Evolutionary conservation across 2,329 filamentous ascomycete species (phyloP), one percentile per base, ranked within the genome.

Genomic region (Diaporthe caulivora): DNA sequence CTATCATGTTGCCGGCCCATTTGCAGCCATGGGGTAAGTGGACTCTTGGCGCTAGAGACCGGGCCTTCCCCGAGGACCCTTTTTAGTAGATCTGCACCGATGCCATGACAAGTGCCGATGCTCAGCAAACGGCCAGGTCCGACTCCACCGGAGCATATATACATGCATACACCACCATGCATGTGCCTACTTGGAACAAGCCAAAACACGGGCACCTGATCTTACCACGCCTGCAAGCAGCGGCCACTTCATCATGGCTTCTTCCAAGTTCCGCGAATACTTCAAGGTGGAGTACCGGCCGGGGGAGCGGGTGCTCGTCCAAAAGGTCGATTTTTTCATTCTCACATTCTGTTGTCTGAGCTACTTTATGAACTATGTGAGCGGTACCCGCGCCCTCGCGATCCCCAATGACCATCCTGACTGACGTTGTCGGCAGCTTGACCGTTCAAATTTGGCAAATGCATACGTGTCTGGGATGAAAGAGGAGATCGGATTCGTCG

Each of bases 291-390:
- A 81, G 18, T 82, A 83, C 55, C 78, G 80, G 34, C 82, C 83
- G 0, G 83, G 81, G 2, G 85, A 86, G 78, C 80, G 81, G 29
- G 34, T 40, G 73, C 80, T 91, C 40, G 82, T 92, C 8, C 85
- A 84, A 53, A 91, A 90, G 81, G 88, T 91, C 62, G 90, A 92
- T 78, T 91, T 91, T 77, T 92, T 91, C 81, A 91, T 92, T 76
- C 80, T 92, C 57, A 90, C 88, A 0, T 92, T 92, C 77, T 92
- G 90, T 80, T 92, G 90, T 77, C 78, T 92, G 65, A 87, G 85
- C 76, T 90, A 89, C 77, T 86, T 89, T 71, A 89, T 75, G 86
- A 72, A 60, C 34, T 55, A 75, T 26, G 49, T 58, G 31, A 71
- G 64, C 29, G 8, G 21, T 13, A 17, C 67, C 58, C 53, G n/a